Base-by-base conservation (phyloP, 768 basidiomycete species). In the Cystofilobasidium macerans region DNA sequence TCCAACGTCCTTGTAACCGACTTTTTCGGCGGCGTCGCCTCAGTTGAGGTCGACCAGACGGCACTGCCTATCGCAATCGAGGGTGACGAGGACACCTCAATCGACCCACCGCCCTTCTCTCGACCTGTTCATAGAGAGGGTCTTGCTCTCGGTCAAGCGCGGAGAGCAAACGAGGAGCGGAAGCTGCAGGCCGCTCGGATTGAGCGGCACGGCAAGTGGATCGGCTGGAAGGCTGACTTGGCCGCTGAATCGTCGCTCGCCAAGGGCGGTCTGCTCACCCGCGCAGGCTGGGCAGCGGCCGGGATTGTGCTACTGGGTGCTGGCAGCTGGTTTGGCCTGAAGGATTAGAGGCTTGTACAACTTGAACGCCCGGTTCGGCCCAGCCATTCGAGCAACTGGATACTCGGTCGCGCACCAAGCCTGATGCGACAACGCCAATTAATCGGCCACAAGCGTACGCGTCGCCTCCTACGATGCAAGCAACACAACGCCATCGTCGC, bases 21-120 rank as follows among this genome's bases (percentile, higher is more conserved):
- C 75, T 92, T 92, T 74, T 86, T 92, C 71, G 89, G 89, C 2
- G 92, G 89, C 1, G 89, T 95, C 22, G 80, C 87, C 20, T 86
- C 87, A 66, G 89, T 86, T 0, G 89, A 97, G 71, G 78, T 91
- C 20, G 57, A 63, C 62, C 22, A 6, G 9, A 11, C 43, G 13
- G 6, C 43, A 20, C 11, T 20, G 11, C 11, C 43, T 20, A 20
- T 12, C 11, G 13, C 43, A 5, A n/a, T 7, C 42, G 42, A 42
- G 36, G 36, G 36, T 14, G 36, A 14, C 36, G 36, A 8, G 36
- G 7, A 7, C 8, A 20, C 3, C 22, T 12, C 42, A n/a, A 5
- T n/a, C 16, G 45, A 47, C 20, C 22, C 22, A 5, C 45, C 4
- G 45, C 45, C 45, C 14, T 47, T 24, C n/a, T 8, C 9, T 3